Evolutionary conservation across 305 asterid genomes (phyloP), one percentile per base, ranked within the genome.

Genomic region (Lippia alba): DNA sequence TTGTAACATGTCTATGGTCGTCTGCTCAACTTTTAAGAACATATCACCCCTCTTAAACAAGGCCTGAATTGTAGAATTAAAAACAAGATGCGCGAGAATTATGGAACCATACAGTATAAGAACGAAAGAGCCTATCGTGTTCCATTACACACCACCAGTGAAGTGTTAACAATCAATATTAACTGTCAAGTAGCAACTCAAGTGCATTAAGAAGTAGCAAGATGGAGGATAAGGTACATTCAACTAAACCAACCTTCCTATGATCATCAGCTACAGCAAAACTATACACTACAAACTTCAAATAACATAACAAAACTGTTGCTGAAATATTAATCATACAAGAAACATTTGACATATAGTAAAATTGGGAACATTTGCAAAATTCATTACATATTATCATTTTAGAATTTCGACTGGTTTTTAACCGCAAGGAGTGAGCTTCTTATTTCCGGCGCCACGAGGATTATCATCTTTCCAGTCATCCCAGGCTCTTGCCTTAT

Each of bases 381-480:
- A 24, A 41, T 64, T 39, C 10, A 53, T 15, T 48, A 34, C 51
- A 65, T 19, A 44, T 20, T 48, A 55, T 7, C 7, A 15, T 65
- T n/a, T 24, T 7, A 15, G 50, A 36, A 19, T 15, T 50, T 34
- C 53, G 49, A 40, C n/a, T 24, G 32, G 46, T 12, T 16, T 49
- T 85, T 82, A 91, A 72, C 97, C 97, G 69, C 97, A 91, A 2
- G 99, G 99, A 40, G 99, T 94, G 73, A 94, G 99, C 82, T 94
- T 94, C 89, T 80, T 94, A 71, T 94, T 94, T 58, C 99, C 99
- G 6, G 96, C 97, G 36, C 99, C 99, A 48, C 97, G 97, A 65
- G 97, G 99, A 72, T 94, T 94, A 66, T 94, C 99, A 20, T 94
- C 99, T 79, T 94, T 94, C 99, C 99, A 94, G 82, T 94, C 99